These are phyloP conservation scores for Aspergillus luchuensis DNA, from an alignment of 2,329 filamentous ascomycete genomes.

Conservation along the genomic window DNA sequence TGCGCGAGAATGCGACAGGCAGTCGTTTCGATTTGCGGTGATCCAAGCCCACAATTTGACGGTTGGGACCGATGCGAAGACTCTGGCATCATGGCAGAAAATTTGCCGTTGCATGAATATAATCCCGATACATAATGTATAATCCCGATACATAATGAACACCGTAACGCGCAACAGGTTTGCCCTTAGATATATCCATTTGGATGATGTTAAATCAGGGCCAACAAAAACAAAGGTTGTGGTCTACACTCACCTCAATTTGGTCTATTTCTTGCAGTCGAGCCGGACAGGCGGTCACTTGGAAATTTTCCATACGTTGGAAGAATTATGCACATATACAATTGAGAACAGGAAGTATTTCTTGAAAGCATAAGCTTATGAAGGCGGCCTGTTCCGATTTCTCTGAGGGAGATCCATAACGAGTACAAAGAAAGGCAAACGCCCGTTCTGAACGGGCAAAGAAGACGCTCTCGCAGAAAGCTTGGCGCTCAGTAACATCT, in stretches of 20 bases:
- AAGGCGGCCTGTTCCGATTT: constrained; percentile 7
- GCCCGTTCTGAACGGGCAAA: neutral
- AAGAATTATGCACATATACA: constrained; percentile 2
- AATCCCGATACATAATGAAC: neutral
- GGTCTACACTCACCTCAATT: constrained; percentile 2
- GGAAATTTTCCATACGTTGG: neutral
- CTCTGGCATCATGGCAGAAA: constrained; percentile 1
- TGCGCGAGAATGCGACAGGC: neutral
- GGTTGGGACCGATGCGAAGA: constrained; percentile 2
- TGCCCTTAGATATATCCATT: neutral
- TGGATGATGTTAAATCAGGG: neutral
- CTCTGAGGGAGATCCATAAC: neutral
- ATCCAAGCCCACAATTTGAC: neutral
- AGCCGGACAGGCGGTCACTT: constrained; percentile 1
- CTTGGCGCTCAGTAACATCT: constrained; percentile 1
- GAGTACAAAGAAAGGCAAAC: constrained; percentile 5
- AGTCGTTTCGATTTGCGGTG: constrained; percentile 4
- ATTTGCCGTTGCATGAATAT: constrained; percentile 1
- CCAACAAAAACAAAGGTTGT: neutral
- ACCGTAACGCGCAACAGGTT: constrained; percentile 1
- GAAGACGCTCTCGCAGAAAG: neutral
- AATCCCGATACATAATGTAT: no score
- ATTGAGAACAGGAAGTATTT: constrained; percentile 6
- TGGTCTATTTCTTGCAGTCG: constrained; percentile 3
- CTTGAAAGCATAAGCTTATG: constrained; percentile 6